These are phyloP conservation scores for Boletellus deceptivus DNA, from an alignment of 1,284 basidiomycete species.

Conservation along the genomic window DNA sequence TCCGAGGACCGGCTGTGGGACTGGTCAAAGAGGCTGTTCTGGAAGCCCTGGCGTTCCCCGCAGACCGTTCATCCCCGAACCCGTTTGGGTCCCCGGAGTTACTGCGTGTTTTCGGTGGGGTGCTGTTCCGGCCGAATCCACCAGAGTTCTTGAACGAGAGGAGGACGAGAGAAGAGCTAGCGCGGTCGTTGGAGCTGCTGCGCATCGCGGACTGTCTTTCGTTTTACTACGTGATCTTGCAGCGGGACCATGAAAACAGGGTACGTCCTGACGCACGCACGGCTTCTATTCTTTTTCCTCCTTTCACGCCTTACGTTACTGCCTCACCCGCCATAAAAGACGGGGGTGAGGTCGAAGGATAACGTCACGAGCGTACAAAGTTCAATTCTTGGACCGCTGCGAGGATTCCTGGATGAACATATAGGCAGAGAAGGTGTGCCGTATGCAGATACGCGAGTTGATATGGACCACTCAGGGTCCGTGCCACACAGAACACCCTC, in stretches of 20 bases:
- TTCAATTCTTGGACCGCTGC: slow-evolving; percentile 24
- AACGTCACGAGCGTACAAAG: slow-evolving; percentile 21
- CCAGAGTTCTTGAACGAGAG: slow-evolving; percentile 19
- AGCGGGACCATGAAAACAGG: slow-evolving; percentile 26
- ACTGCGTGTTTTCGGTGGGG: slow-evolving; percentile 24
- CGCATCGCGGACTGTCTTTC: slow-evolving; percentile 33
- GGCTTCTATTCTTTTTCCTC: no score
- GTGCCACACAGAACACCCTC: slow-evolving; percentile 18
- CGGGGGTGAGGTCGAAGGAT: slow-evolving; percentile 19
- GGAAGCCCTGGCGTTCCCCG: slow-evolving; percentile 41
- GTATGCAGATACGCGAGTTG: background rate
- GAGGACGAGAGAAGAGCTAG: slow-evolving; percentile 24
- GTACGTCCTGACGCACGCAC: slow-evolving; percentile 4
- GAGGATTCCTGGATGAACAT: slow-evolving; percentile 22
- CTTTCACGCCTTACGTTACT: no score
- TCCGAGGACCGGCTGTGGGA: slow-evolving; percentile 63
- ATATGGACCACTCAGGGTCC: slow-evolving; percentile 2
- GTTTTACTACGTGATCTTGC: slow-evolving; percentile 33
- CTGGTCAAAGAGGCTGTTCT: slow-evolving; percentile 65
- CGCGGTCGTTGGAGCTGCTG: slow-evolving; percentile 28
- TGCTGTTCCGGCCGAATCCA: slow-evolving; percentile 30
- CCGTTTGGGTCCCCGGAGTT: slow-evolving; percentile 27
- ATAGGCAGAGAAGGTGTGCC: slow-evolving; percentile 22
- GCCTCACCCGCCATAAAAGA: slow-evolving; percentile 12
- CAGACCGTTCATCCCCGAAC: slow-evolving; percentile 10